These are phyloP conservation scores for Astragalus membranaceus DNA, from an alignment of 306 rosid species.

Conservation along the genomic window DNA sequence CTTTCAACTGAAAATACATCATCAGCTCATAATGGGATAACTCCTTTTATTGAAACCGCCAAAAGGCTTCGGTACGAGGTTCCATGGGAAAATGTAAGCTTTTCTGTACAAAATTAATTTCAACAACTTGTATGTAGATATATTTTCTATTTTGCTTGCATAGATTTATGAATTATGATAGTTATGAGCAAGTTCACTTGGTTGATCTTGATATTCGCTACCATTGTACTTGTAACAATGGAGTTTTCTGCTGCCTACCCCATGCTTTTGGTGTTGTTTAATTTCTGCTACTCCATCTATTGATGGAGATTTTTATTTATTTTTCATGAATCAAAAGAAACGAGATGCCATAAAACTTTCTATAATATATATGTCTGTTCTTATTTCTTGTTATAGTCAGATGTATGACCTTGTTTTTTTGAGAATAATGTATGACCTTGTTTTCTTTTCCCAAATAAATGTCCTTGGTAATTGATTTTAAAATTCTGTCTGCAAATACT, in stretches of 20 bases:
- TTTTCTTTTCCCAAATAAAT: not conserved
- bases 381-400: slow-evolving; percentile 7
- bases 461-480: not conserved
- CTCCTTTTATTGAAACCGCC: slow-evolving; percentile 29
- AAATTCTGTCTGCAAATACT: not conserved
- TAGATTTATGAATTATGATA: slow-evolving; percentile 8
- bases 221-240: not conserved
- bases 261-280: slow-evolving; percentile 13
- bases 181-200: not conserved
- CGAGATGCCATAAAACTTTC: not conserved
- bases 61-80: slow-evolving; percentile 27
- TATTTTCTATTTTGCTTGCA: not conserved
- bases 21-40: slow-evolving; percentile 27
- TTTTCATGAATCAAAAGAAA: slow-evolving; percentile 8
- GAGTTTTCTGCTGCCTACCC: not conserved
- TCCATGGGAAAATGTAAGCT: slow-evolving; percentile 41
- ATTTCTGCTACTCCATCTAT: not conserved
- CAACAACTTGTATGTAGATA: not conserved
- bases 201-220: not conserved
- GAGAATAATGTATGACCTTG: too few species aligned
- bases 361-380: not conserved
- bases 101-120: not conserved
- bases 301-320: not conserved
- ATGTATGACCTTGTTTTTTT: not conserved
- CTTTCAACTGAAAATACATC: slow-evolving; percentile 32